A percentile compares a stretch with the other conserved stretches of the same genome.
Conservation (phyloP, 352 stramenopile species). For the Pythium phragmiticola region DNA sequence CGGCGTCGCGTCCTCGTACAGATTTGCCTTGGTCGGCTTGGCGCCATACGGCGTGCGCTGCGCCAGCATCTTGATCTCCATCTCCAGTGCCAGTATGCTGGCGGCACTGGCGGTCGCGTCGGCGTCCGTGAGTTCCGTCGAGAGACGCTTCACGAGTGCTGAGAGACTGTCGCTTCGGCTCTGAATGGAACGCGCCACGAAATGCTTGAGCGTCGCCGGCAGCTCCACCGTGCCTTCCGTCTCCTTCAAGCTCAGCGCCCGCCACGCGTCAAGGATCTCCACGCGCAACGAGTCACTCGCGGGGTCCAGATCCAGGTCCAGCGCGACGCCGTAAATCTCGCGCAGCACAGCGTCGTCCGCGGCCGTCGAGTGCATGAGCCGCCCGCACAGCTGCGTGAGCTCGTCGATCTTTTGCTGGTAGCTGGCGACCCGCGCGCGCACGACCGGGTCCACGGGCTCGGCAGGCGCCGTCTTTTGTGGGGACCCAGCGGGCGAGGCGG, state of each 20-base stretch:
- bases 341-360: constrained; percentile 46
- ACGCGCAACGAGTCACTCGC: constrained; percentile 10
- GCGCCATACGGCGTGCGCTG: constrained; percentile 73
- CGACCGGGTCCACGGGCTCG: constrained; percentile 45
- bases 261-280: constrained; percentile 6
- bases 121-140: background rate
- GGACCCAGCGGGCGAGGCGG: constrained; percentile 4
- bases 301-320: constrained; percentile 53
- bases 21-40: constrained; percentile 60
- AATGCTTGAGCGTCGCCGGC: constrained; percentile 22
- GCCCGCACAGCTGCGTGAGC: constrained; percentile 45
- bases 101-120: background rate
- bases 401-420: constrained; percentile 81
- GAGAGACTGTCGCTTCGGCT: constrained; percentile 29
- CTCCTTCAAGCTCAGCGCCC: constrained; percentile 21
- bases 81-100: constrained; percentile 51
- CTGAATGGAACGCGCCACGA: constrained; percentile 29
- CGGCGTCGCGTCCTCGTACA: constrained; percentile 77
- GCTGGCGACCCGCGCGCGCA: constrained; percentile 61
- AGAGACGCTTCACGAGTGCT: constrained; percentile 21
- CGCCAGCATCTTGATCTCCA: constrained; percentile 88
- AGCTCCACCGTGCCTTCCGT: constrained; percentile 5
- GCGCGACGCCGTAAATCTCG: constrained; percentile 66
- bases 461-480: constrained; percentile 17
- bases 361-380: constrained; percentile 29